Conservation (phyloP, 805 yeast genomes). For the Clavispora vitiphila region DNA sequence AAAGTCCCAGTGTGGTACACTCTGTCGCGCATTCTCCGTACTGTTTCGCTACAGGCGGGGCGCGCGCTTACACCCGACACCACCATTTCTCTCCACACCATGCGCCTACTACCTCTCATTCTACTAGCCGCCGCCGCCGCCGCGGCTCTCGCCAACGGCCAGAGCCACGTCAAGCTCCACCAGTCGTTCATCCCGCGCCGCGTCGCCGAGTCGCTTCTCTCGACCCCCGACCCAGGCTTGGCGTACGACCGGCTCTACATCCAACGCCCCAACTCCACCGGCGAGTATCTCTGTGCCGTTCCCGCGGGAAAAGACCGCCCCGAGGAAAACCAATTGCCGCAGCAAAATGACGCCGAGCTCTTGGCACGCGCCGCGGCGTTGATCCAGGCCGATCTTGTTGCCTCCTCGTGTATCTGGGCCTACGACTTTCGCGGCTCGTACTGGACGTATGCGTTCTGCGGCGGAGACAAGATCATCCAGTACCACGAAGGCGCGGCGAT, state of each 20-base stretch:
- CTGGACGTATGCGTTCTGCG: slow-evolving; percentile 52
- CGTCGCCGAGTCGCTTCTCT: slow-evolving; percentile 7
- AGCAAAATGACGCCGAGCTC: slow-evolving; percentile 5
- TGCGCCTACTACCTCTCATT: neutral
- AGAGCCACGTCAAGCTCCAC: slow-evolving; percentile 5
- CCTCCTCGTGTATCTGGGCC: slow-evolving; percentile 11
- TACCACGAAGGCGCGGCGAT: slow-evolving; percentile 32
- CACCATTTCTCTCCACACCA: neutral
- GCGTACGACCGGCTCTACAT: neutral
- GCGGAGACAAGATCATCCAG: slow-evolving; percentile 45
- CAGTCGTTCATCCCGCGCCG: slow-evolving; percentile 9
- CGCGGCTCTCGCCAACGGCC: neutral
- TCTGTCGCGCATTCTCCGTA: too few relatives aligned
- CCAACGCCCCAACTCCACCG: slow-evolving; percentile 1
- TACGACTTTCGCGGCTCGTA: slow-evolving; percentile 33
- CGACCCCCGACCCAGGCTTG: neutral
- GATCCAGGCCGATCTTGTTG: slow-evolving; percentile 8
- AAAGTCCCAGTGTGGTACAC: too few relatives aligned
- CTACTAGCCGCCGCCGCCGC: neutral
- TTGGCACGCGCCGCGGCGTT: slow-evolving; percentile 7
- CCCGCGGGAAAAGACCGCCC: slow-evolving; percentile 2
- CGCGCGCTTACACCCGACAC: too few relatives aligned
- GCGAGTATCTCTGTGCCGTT: slow-evolving; percentile 11
- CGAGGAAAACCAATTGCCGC: neutral
- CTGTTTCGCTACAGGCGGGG: too few relatives aligned